phyloP scores from a whole-genome alignment of 352 stramenopile genomes.

The Globisporangium rhizosaccharum region DNA sequence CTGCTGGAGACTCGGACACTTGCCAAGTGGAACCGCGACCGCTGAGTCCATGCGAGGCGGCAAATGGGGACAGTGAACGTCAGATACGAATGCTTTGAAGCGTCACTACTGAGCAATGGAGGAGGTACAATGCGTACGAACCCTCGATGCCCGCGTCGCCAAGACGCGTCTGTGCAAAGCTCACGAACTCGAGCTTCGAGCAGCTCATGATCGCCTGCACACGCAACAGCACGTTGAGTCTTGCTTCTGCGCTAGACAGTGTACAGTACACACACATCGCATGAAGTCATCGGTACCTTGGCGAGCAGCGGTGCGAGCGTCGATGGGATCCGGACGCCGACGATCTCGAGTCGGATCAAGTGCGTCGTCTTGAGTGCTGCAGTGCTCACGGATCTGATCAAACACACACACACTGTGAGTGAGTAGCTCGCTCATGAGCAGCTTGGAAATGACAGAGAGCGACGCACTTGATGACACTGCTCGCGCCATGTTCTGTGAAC shows the following conservation, averaged over 20 bases:
- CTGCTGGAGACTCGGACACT: slow-evolving; percentile 28
- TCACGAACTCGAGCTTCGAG: slow-evolving; percentile 14
- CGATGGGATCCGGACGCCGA: slow-evolving; percentile 24
- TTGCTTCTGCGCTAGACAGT: not conserved
- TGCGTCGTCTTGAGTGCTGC: slow-evolving; percentile 23
- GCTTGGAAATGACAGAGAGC: not conserved
- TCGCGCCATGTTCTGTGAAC: slow-evolving; percentile 28
- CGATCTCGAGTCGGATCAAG: slow-evolving; percentile 30
- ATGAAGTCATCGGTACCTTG: slow-evolving; percentile 16
- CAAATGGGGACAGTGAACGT: too few species aligned
- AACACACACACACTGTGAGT: not conserved
- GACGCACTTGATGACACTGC: slow-evolving; percentile 27
- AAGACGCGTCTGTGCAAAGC: slow-evolving; percentile 11
- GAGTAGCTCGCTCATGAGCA: not conserved
- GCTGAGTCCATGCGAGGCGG: slow-evolving; percentile 9
- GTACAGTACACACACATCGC: not conserved
- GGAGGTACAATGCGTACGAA: not conserved
- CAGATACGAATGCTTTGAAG: not conserved
- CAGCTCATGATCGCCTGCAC: slow-evolving; percentile 24
- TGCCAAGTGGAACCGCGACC: slow-evolving; percentile 36
- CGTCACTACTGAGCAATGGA: not conserved
- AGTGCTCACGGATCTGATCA: slow-evolving; percentile 16
- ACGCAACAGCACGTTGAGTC: not conserved
- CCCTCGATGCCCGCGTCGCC: slow-evolving; percentile 15
- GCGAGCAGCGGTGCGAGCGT: slow-evolving; percentile 18